Evolutionary conservation across 2,329 filamentous ascomycete species (phyloP), one percentile per base, ranked within the genome.

Genomic region (Diplodia intermedia): DNA sequence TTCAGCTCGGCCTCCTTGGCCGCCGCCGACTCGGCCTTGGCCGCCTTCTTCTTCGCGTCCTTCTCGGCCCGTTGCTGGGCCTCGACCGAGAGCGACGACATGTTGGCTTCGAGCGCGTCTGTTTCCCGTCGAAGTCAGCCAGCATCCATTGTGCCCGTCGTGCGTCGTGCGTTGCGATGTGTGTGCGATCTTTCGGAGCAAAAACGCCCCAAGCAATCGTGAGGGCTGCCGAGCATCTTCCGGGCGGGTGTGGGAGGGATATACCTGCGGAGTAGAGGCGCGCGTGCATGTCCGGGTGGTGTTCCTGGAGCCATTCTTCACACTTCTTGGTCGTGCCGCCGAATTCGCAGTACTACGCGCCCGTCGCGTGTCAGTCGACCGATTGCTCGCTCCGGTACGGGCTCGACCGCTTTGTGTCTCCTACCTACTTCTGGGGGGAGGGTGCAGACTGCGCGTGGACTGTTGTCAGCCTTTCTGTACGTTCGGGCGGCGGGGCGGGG

Each of bases 291-390:
- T 86, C 84, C 3, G 89, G 87, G 74, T 97, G 86, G 72, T 89
- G 86, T 71, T 89, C 87, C 75, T 92, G 84, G 23, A 99, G 89
- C 95, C 95, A 99, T 79, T 98, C 94, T 80, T 94, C 91, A 83
- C 95, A 99, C 83, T 97, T 99, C 82, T 93, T 97, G 29, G 91
- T 90, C 49, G 94, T 98, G 72, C 94, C 94, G 77, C 95, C 95
- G 81, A 97, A 98, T 83, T 99, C 95, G 85, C 95, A 99, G 83
- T 97, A 99, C 95, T 98, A 82, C 53, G 43, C 23, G 7, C 15
- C 15, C 9, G 33, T 26, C 3, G 20, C n/a, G 23, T 15, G 61
- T 52, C 43, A 61, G 62, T 54, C 26, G 65, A 54, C 33, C 31
- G 26, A 9, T 38, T 36, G 33, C 33, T 23, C 54, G 33, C 55